phyloP scores from a whole-genome alignment of 768 basidiomycete genomes.

The Leucogyrophana mollusca region DNA sequence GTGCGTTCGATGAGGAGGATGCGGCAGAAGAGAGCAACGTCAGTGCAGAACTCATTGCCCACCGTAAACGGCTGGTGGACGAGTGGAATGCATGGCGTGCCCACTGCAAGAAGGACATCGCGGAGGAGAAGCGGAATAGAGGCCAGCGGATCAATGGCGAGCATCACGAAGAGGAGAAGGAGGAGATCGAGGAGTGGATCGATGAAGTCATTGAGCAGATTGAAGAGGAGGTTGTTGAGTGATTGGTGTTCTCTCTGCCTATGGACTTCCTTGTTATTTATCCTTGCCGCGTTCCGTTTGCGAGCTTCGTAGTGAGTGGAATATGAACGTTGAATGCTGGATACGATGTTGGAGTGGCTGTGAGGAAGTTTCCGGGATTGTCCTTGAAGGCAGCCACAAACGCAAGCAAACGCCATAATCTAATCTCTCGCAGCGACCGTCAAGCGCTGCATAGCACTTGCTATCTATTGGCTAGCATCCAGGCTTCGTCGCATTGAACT shows the following conservation, averaged over 20 bases:
- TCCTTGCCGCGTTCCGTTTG: too few species aligned
- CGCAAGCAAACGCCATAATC: too few species aligned
- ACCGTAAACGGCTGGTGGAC: conserved; percentile 87
- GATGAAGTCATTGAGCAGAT: conserved; percentile 92
- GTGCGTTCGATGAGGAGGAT: conserved; percentile 94
- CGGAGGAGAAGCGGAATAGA: conserved; percentile 49
- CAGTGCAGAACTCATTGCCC: conserved; percentile 89
- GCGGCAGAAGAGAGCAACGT: conserved; percentile 93
- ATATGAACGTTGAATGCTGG: too few species aligned
- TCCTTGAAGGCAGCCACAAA: too few species aligned
- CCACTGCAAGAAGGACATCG: conserved; percentile 64
- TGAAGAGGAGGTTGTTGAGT: conserved; percentile 75
- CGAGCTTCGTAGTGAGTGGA: too few species aligned
- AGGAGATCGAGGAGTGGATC: conserved; percentile 92
- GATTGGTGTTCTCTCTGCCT: conserved; percentile 9
- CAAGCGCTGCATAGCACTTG: too few species aligned
- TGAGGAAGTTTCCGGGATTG: neutral
- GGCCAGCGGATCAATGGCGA: conserved; percentile 29
- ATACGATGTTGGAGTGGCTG: too few species aligned
- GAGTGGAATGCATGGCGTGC: conserved; percentile 99
- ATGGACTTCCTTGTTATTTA: too few species aligned
- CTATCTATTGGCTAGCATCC: too few species aligned
- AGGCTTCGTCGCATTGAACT: too few species aligned
- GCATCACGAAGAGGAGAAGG: conserved; percentile 61
- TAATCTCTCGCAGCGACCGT: too few species aligned